Evolutionary conservation across 345 rosid species (phyloP), one percentile per base, ranked within the genome.

Genomic region (Rhodomyrtus tomentosa): DNA sequence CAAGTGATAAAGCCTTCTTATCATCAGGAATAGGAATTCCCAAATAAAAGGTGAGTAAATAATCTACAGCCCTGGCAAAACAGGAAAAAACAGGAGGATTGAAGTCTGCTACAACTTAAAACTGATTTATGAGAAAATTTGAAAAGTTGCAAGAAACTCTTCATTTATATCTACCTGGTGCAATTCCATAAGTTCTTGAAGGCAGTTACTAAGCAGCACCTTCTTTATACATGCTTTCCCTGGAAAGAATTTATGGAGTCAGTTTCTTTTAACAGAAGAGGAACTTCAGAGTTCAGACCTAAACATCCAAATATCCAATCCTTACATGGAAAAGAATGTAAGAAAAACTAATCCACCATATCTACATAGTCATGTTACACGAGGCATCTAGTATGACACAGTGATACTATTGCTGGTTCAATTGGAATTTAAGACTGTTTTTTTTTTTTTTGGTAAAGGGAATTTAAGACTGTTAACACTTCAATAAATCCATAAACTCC

Each of bases 161-260:
- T 51, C n/a, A 10, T 42, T 13, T 9, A 80, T 50, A 49, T 32
- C 53, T 87, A 96, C 99, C 98, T 97, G 99, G 90, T 98, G 99
- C 88, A 98, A 86, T 93, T 98, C 99, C 99, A 98, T 98, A 83
- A 96, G 93, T 90, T 98, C 99, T 90, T 98, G 99, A 58, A 98
- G 98, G 91, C 99, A 96, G 89, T 96, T 96, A 86, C 99, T 96
- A 58, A 98, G 98, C 82, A 96, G 91, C 85, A 97, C 94, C 91
- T 95, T 96, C 91, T 96, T 97, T 90, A 97, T 96, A 90, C 99
- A 96, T 62, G 99, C 98, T 89, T 90, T 97, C 84, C 98, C 99
- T 97, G 92, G 48, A 90, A 68, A 68, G 25, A 36, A 68, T 68
- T 5, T 68, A 68, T 24, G 21, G 79, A 68, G 45, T 68, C 79